Base-by-base conservation (phyloP, 1,139 yeast species). In the Suzukiozyma palmioleophila region DNA sequence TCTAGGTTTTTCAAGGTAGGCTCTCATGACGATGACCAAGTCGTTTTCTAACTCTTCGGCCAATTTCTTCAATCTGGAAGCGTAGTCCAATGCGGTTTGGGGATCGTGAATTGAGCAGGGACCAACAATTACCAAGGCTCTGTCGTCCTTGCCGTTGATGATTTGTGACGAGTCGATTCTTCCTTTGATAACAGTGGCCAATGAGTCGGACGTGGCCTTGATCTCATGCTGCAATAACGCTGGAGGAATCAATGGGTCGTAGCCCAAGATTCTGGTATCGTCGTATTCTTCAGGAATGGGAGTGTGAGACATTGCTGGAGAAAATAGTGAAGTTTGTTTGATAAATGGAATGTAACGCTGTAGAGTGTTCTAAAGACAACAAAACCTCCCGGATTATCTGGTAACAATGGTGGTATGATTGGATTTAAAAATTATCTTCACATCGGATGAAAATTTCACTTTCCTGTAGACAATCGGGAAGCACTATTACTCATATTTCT, bases 51-150 rank as follows among this genome's bases (percentile, higher is more conserved):
- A 70, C 54, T 80, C 75, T 37, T 81, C 79, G 30, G 85, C 66
- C 32, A 85, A 65, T 39, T 70, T 68, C 40, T 77, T 66, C 49
- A 92, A 75, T 52, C 79, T 73, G 32, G 72, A 70, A 51, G 92
- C 87, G 68, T 92, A 92, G 46, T 90, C 98, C 43, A 86, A 64
- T 2, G 97, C 98, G 32, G 96, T 95, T 39, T 70, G 75, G 24
- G 97, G 92, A 61, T 92, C 98, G 57, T 92, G 97, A 50, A 92
- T 82, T 5, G 97, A 92, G 62, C 98, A 92, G 44, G 98, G 98
- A 1, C 98, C 98, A 48, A 92, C 84, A 37, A 92, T 88, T 26
- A 88, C 76, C 28, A 88, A 70, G 47, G 86, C 65, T 52, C 96
- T 75, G 63, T 88, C 96, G 53, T 85, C 95, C 44, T 74, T 71